These are phyloP conservation scores for Smittium mucronatum DNA, from an alignment of 371 early-diverging fungal genomes.

Conservation along the genomic window DNA sequence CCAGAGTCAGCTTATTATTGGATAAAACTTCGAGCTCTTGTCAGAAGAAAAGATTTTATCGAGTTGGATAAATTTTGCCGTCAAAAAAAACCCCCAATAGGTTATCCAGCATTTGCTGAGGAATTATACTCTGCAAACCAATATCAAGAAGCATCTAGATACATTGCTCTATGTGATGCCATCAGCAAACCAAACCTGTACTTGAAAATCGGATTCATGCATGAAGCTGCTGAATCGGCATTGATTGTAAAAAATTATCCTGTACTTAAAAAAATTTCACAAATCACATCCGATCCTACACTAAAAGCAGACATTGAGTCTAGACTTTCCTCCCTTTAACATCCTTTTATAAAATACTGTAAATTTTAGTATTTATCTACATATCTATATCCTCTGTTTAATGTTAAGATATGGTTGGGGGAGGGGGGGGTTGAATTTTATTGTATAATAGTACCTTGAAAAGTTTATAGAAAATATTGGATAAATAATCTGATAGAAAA, in stretches of 20 bases:
- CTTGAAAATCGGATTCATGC: constrained; percentile 58
- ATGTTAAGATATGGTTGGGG: too few relatives aligned
- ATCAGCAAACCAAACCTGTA: constrained; percentile 50
- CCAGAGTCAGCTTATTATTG: constrained; percentile 81
- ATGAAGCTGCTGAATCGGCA: constrained; percentile 67
- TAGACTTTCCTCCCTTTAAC: neutral
- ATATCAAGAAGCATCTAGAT: constrained; percentile 62
- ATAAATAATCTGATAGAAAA: too few relatives aligned
- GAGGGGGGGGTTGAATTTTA: too few relatives aligned
- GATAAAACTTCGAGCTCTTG: constrained; percentile 74
- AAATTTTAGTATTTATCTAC: too few relatives aligned
- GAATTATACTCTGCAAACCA: constrained; percentile 65
- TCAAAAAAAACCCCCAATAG: constrained; percentile 69
- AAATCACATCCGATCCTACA: constrained; percentile 13
- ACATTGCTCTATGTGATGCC: constrained; percentile 61
- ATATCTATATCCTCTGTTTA: too few relatives aligned
- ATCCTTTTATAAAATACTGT: too few relatives aligned
- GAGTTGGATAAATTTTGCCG: constrained; percentile 68
- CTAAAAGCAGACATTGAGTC: constrained; percentile 22
- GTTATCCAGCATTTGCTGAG: constrained; percentile 73
- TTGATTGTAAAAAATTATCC: constrained; percentile 50
- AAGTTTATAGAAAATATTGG: too few relatives aligned
- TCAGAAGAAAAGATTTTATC: constrained; percentile 71
- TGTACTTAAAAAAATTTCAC: constrained; percentile 39
- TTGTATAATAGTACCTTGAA: too few relatives aligned